Percentiles rank a stretch among this genome's conserved stretches.
Evolutionary conservation across 1,139 yeast species (phyloP).

Genomic region (Hansenula lynferdii): DNA sequence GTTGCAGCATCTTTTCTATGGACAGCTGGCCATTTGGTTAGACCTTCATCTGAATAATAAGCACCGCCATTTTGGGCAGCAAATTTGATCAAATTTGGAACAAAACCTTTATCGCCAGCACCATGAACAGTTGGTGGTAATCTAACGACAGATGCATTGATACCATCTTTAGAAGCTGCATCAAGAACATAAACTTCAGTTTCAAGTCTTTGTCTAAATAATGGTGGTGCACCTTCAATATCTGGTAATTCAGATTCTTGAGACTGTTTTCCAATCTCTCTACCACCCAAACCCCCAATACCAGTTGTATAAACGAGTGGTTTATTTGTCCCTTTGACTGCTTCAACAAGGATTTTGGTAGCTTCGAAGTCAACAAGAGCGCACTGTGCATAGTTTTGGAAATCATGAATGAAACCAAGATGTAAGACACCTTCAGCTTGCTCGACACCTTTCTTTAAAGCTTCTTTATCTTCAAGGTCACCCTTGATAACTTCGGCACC

Average conservation of each 20-base stretch:
- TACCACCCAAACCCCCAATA: neutral
- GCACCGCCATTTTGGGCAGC: constrained; percentile 19
- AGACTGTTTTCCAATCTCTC: neutral
- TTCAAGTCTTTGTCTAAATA: neutral
- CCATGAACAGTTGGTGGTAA: constrained; percentile 30
- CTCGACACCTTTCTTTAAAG: constrained; percentile 23
- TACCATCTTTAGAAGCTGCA: constrained; percentile 14
- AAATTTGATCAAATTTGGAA: constrained; percentile 12
- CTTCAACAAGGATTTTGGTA: neutral
- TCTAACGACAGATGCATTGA: constrained; percentile 21
- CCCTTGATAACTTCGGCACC: constrained; percentile 26
- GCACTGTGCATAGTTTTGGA: neutral
- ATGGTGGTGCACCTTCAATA: neutral
- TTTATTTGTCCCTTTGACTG: neutral
- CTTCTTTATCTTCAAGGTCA: constrained; percentile 22
- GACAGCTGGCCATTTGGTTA: constrained; percentile 29
- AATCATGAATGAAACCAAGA: constrained; percentile 27
- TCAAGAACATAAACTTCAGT: neutral
- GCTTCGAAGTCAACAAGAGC: neutral
- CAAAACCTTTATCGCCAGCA: constrained; percentile 20
- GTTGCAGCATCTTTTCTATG: constrained; percentile 15
- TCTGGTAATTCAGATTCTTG: neutral
- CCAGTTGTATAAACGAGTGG: neutral
- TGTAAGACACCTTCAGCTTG: constrained; percentile 32
- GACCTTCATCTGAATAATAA: constrained; percentile 25